These are phyloP conservation scores for Plasmodium coatneyi DNA, from an alignment of 169 alveolate species.

Conservation along the genomic window DNA sequence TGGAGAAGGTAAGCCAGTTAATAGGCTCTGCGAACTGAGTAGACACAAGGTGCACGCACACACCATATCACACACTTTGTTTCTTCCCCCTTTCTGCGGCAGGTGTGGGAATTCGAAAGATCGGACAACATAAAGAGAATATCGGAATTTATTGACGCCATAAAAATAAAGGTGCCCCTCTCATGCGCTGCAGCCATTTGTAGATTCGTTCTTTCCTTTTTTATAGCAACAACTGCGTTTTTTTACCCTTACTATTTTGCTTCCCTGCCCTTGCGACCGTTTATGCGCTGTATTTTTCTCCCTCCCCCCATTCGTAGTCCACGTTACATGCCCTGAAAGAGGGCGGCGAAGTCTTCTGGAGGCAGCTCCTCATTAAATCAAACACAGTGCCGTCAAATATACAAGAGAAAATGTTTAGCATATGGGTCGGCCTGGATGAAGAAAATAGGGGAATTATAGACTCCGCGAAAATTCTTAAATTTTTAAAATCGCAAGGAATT, in stretches of 20 bases:
- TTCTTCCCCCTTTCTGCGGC: neutral
- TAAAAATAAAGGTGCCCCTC: constrained; percentile 47
- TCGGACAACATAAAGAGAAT: constrained; percentile 73
- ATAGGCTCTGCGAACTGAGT: neutral
- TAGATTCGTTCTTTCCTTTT: neutral
- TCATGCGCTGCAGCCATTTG: neutral
- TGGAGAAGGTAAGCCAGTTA: constrained; percentile 74
- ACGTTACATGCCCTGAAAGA: constrained; percentile 79
- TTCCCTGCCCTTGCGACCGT: neutral
- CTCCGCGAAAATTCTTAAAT: constrained; percentile 75
- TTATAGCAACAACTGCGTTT: neutral
- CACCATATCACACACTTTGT: neutral
- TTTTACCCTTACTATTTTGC: neutral
- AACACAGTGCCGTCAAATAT: constrained; percentile 75
- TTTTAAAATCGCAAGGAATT: constrained; percentile 79
- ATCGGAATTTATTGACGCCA: constrained; percentile 75
- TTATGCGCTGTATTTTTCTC: neutral
- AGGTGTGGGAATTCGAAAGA: constrained; percentile 76
- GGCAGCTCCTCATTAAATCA: constrained; percentile 77
- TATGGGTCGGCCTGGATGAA: constrained; percentile 81
- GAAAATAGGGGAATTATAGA: constrained; percentile 79
- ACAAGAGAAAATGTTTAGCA: constrained; percentile 76
- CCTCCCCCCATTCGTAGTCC: constrained; percentile 71
- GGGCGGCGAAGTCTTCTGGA: constrained; percentile 83
- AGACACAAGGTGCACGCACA: neutral